Evolutionary conservation across 306 rosid species (phyloP), one percentile per base, ranked within the genome.

Genomic region (Potentilla sterilis): DNA sequence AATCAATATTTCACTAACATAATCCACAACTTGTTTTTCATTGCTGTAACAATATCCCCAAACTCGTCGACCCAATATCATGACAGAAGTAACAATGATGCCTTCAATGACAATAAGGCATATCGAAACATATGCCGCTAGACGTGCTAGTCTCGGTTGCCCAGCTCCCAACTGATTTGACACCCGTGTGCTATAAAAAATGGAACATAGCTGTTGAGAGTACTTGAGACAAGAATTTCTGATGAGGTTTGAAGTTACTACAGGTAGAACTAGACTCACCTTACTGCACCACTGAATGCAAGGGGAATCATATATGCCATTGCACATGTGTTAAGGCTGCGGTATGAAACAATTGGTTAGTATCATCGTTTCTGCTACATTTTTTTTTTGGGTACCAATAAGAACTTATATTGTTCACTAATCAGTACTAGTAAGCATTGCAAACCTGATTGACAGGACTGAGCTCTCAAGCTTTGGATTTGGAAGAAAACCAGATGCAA

Each of bases 1-100:
- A 59, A 77, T 18, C 63, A 84, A 2, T 81, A 86, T 83, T 79
- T 86, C 18, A 41, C 68, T 77, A 9, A 83, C 79, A 52, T 86
- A 84, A 49, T 57, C 49, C 21, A 83, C 84, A 9, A 86, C 84
- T 16, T 44, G 40, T 15, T 69, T 76, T 64, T 86, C 90, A 3
- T 15, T 72, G 49, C 90, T 86, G 63, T 86, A 86, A 59, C 81
- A 74, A 48, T 79, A 77, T 28, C 90, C 90, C 90, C 90, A 87
- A 10, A 77, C 19, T 24, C 48, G 35, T 16, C 84, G 83, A 18
- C 88, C 82, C 7, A 80, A 34, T 34, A 81, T 72, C 78, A 87
- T 44, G 57, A 68, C 57, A 22, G 82, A 16, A 16, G 70, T 83
- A 13, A 32, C 79, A 6, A 75, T 13, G 19, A 66, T 28, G 54